Evolutionary conservation across 441 rosid genomes (phyloP), one percentile per base, ranked within the genome.

Genomic region (Brassica hybrid): DNA sequence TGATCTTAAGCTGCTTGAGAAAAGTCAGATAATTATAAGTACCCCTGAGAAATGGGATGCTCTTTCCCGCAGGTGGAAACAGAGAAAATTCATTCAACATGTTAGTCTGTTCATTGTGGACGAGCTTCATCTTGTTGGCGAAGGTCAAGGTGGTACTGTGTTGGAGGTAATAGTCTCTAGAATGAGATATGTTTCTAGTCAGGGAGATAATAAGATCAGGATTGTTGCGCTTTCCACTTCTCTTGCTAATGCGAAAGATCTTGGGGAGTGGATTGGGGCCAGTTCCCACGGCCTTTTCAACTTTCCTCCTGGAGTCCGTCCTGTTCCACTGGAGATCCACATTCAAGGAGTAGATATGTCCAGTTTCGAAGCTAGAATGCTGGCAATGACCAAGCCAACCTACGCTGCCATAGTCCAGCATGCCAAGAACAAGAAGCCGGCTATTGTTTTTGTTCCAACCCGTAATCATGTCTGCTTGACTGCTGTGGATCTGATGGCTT

Each of bases 31-130:
- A 73, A 87, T 96, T 79, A 88, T 92, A 67, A 87, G 97, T 71
- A 96, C 98, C 60, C 97, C 97, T 1, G 98, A 92, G 86, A 96
- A 85, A 80, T 96, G 99, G 99, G 99, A 96, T 85, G 96, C 97
- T 58, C 84, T 96, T 78, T 93, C 98, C 48, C 97, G 95, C 54
- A 88, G 91, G 73, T 96, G 99, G 99, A 96, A 91, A 74, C 97
- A 89, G 83, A 71, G 96, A 79, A 96, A 91, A 87, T 77, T 76
- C 81, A 83, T 93, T 21, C 97, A 95, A 83, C 96, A 88, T 79
- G 96, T 93, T 67, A 91, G 91, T 83, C 88, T 91, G 61, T 88
- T 91, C 83, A 85, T 91, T 16, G 80, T 89, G 13, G 97, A 91
- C 73, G 93, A 89, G 80, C 93, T 91, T 16, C 97, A 91, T 85